These are phyloP conservation scores for Wickerhamomyces queroliae DNA, from an alignment of 805 yeast species.

Conservation along the genomic window DNA sequence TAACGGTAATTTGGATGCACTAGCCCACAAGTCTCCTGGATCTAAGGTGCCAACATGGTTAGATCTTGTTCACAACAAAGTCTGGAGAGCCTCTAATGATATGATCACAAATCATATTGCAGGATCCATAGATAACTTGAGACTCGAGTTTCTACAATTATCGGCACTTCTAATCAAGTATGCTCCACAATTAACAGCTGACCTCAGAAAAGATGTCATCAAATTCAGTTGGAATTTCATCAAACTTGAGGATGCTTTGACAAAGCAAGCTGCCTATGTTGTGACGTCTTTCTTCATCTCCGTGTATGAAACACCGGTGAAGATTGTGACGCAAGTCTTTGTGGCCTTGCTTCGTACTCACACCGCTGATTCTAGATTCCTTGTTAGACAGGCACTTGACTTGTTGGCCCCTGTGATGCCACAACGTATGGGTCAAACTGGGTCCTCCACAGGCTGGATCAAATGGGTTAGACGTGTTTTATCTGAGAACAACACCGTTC, in stretches of 20 bases:
- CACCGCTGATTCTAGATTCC: conserved; percentile 74
- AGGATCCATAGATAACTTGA: conserved; percentile 66
- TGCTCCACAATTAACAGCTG: conserved; percentile 54
- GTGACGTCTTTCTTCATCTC: conserved; percentile 82
- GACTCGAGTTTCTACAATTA: conserved; percentile 75
- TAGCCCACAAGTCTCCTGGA: conserved; percentile 30
- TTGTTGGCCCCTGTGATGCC: conserved; percentile 84
- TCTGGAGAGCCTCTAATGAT: conserved; percentile 70
- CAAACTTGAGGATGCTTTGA: conserved; percentile 78
- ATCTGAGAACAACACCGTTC: conserved; percentile 83
- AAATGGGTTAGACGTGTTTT: conserved; percentile 93
- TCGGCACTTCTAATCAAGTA: conserved; percentile 71
- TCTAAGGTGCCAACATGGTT: conserved; percentile 53
- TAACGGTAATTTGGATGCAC: conserved; percentile 39
- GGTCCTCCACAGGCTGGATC: conserved; percentile 61
- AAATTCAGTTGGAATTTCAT: conserved; percentile 93
- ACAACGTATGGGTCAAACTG: conserved; percentile 50
- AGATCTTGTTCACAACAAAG: conserved; percentile 46
- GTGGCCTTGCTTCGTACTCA: conserved; percentile 83
- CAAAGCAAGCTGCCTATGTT: conserved; percentile 91
- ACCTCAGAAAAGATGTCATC: conserved; percentile 74
- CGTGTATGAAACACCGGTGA: conserved; percentile 82
- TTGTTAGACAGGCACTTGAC: conserved; percentile 86
- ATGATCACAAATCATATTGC: conserved; percentile 46
- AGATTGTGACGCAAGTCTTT: conserved; percentile 86